Base-by-base conservation (phyloP, 192 early-diverging fungal genomes). In the Pilaira anomala region DNA sequence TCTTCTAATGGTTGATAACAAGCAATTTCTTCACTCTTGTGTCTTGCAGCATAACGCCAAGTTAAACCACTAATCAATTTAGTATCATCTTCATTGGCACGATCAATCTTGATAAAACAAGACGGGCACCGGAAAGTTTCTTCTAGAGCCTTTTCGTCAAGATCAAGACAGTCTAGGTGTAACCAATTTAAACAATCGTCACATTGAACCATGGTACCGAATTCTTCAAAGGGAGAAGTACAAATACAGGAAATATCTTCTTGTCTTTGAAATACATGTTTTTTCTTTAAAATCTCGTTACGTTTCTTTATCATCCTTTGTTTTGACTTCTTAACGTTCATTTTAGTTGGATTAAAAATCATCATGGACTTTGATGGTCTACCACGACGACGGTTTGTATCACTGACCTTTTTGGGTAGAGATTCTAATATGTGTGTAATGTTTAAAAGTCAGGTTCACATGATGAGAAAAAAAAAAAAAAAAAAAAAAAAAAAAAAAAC, bases 141-240 rank as follows among this genome's bases (percentile, higher is more conserved):
- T 7, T 81, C 80, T 1, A 91, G 66, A 9, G 73, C 75, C 24
- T 85, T 69, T 49, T 83, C 78, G 25, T 80, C 72, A 16, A 88
- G 72, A 9, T 74, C 80, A 33, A 91, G 73, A 59, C 89, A 91
- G 18, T 81, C 81, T 21, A 87, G 73, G 74, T 91, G 89, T 41
- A 91, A 80, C 89, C 89, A 91, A 22, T 76, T 62, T 40, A 79
- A 66, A 51, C 89, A 91, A 49, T 81, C 74, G 71, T 88, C 87
- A 64, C 89, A 91, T 71, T 91, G 89, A 12, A 91, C 82, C 86
- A 91, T 88, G 8, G 81, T 57, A 3, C 80, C 80, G 14, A 69
- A 66, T 12, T 80, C 79, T 46, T 79, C 77, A 3, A 65, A 71
- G 5, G 62, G 60, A 39, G 74, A 74, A 30, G 49, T 70, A 55